Evolutionary conservation across 257 asterid genomes (phyloP).

Genomic region (Nicotiana tomentosiformis): DNA sequence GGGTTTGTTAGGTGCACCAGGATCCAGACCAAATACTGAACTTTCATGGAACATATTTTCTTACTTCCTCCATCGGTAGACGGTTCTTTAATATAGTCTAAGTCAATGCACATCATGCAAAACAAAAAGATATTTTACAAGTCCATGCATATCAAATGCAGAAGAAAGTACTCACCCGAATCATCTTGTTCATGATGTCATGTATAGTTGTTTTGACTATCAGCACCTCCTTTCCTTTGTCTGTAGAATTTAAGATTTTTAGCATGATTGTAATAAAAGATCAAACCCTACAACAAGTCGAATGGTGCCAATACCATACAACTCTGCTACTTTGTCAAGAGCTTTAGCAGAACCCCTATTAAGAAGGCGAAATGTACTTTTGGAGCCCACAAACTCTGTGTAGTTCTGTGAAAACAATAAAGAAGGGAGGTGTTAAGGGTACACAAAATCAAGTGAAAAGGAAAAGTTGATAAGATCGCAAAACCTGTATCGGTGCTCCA

Average conservation of each 20-base stretch:
- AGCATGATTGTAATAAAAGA: conserved; percentile 15
- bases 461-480: not conserved
- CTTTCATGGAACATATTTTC: not conserved
- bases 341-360: conserved; percentile 99
- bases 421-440: conserved; percentile 12
- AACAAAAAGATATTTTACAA: not conserved
- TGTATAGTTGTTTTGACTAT: conserved; percentile 90
- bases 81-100: not conserved
- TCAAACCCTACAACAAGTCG: conserved; percentile 19
- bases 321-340: conserved; percentile 96
- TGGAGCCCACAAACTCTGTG: conserved; percentile 78
- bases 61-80: not conserved
- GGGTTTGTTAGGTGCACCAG: not conserved
- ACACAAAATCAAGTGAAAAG: conserved; percentile 16
- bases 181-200: conserved; percentile 96
- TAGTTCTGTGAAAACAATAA: conserved; percentile 53
- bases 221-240: conserved; percentile 86
- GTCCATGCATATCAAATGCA: not conserved
- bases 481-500: conserved; percentile 96
- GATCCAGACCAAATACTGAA: not conserved
- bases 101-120: not conserved
- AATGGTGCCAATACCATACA: conserved; percentile 61
- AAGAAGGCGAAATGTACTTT: conserved; percentile 94
- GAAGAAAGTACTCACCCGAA: conserved; percentile 46
- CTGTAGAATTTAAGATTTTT: conserved; percentile 37